These are phyloP conservation scores for Ilex aquifolium DNA, from an alignment of 257 asterid genomes.

Conservation along the genomic window DNA sequence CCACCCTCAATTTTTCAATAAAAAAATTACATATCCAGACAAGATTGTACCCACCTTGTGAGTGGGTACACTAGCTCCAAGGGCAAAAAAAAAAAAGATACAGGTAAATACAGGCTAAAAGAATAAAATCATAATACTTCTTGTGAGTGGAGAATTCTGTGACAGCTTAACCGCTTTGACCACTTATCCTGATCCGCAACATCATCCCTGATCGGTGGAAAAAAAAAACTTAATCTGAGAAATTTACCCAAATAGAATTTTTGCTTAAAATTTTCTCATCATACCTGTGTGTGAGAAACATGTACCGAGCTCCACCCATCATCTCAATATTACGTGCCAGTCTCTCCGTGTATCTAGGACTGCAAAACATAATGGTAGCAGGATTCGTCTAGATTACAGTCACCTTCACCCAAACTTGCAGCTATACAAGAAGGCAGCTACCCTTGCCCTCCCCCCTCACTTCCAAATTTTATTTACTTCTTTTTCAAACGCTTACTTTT, in stretches of 20 bases:
- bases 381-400: background rate
- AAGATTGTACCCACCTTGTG: too few species aligned
- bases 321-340: slow-evolving; percentile 45
- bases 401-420: background rate
- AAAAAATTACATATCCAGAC: too few species aligned
- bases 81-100: background rate
- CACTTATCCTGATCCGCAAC: slow-evolving; percentile 75
- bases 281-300: slow-evolving; percentile 75
- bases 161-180: slow-evolving; percentile 59
- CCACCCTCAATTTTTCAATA: too few species aligned
- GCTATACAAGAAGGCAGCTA: background rate
- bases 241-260: slow-evolving; percentile 4
- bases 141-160: slow-evolving; percentile 42
- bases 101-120: slow-evolving; percentile 1
- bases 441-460: too few species aligned
- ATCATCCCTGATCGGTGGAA: slow-evolving; percentile 43
- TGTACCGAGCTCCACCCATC: slow-evolving; percentile 68
- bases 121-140: slow-evolving; percentile 30
- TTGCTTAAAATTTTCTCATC: background rate
- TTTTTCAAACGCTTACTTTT: too few species aligned
- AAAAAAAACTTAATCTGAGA: slow-evolving; percentile 8
- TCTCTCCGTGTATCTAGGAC: slow-evolving; percentile 53
- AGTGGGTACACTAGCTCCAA: background rate
- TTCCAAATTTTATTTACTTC: too few species aligned
- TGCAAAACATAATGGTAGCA: slow-evolving; percentile 19